Base-by-base conservation (phyloP, 495 filamentous ascomycete species). In the Tuber umbilicatum region DNA sequence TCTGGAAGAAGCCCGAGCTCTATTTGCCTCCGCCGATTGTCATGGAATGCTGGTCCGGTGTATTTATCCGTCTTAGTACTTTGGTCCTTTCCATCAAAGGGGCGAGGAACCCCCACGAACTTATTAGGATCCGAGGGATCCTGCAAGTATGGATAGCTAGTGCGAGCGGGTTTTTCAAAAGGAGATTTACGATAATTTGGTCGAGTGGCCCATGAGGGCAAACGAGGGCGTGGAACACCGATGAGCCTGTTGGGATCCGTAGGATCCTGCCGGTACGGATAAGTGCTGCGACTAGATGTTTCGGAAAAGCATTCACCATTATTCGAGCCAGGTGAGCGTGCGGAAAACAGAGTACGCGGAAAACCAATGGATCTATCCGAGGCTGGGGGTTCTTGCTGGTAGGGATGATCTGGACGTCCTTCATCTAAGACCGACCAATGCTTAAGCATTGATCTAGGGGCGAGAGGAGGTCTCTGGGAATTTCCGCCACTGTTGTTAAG, bases 71-170 rank as follows among this genome's bases (percentile, higher is more conserved):
- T 7, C 45, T 31, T 10, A 0, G 27, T 64, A 27, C 14, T 31
- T 17, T 64, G 55, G 16, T 64, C 55, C 16, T 35, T 64, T 27
- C 55, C 5, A 31, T 64, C 55, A 64, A 64, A 64, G 2, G 76
- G 76, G 0, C 76, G 76, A 40, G 76, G 76, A 27, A 78, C 76
- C 40, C 73, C 50, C 31, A 78, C 60, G 41, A 77, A 76, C 37
- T 38, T 78, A 6, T 40, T 27, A 6, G 76, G 76, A 70, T 78
- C 76, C 37, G 45, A 76, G 7, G 76, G 76, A 17, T 78, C 70
- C 9, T 70, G 70, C 5, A 38, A 76, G 76, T 21, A 72, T 0
- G 55, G 27, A 7, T 35, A 5, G 16, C 14, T 31, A 19, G 0
- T 31, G 12, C 31, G 55, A 14, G 12, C 27, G 35, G 27, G 5